Percentiles rank a stretch among this genome's conserved stretches.
These are phyloP conservation scores for Auricularia auricula-judae DNA, from an alignment of 768 basidiomycete genomes.

Conservation along the genomic window DNA sequence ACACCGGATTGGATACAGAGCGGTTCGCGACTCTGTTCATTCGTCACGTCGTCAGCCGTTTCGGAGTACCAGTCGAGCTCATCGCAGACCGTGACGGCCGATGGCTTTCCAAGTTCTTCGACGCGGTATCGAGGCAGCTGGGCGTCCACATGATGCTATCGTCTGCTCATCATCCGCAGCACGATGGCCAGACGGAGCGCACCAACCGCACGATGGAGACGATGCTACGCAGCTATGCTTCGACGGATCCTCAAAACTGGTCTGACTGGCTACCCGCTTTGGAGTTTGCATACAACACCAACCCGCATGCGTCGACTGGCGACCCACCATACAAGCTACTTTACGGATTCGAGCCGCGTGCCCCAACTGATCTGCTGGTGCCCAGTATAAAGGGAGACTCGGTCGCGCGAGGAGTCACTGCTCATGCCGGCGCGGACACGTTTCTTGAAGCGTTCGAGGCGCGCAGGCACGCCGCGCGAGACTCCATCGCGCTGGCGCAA, in stretches of 20 bases:
- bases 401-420: background rate
- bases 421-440: background rate
- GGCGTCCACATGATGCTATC: background rate
- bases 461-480: constrained; percentile 4
- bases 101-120: constrained; percentile 8
- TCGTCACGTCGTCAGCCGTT: constrained; percentile 6
- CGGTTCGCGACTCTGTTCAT: constrained; percentile 7
- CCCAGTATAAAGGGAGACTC: background rate
- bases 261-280: constrained; percentile 12
- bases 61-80: constrained; percentile 5
- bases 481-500: constrained; percentile 13
- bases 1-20: background rate
- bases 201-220: constrained; percentile 20
- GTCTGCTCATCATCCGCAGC: constrained; percentile 17
- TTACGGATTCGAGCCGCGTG: constrained; percentile 17
- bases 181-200: constrained; percentile 23
- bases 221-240: constrained; percentile 12
- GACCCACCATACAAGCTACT: constrained; percentile 29
- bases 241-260: constrained; percentile 24
- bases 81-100: constrained; percentile 6
- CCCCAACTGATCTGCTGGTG: background rate
- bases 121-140: background rate
- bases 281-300: constrained; percentile 21
- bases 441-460: background rate
- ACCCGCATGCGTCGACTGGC: constrained; percentile 21